Percentiles rank a stretch among this genome's conserved stretches.
phyloP scores from a whole-genome alignment of 495 filamentous ascomycete genomes.

The Daldinia loculata region DNA sequence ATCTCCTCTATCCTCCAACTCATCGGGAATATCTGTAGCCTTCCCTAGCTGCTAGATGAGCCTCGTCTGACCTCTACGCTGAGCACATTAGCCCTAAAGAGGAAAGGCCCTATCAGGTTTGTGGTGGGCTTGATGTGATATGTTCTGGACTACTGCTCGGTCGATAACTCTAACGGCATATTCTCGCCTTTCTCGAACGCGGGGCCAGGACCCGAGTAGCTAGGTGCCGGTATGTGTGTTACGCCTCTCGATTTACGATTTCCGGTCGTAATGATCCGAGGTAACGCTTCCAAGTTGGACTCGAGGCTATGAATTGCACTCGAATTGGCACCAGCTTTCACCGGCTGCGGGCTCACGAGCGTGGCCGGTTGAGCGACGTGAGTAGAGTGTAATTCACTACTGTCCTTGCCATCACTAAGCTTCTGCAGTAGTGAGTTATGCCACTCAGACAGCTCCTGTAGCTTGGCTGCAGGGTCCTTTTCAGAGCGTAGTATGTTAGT shows the following conservation, averaged over 20 bases:
- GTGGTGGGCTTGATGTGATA: background rate
- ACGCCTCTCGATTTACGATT: conserved; percentile 14
- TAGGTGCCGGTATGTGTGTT: conserved; percentile 47
- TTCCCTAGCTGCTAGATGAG: background rate
- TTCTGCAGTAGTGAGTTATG: conserved; percentile 62
- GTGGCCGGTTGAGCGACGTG: conserved; percentile 54
- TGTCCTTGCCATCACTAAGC: conserved; percentile 44
- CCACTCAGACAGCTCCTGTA: conserved; percentile 74
- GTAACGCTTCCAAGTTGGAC: conserved; percentile 25
- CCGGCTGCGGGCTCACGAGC: conserved; percentile 52
- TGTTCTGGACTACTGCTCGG: conserved; percentile 17
- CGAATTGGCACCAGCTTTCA: conserved; percentile 48
- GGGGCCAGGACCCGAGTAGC: conserved; percentile 55
- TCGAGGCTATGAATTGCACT: conserved; percentile 46
- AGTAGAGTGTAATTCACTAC: conserved; percentile 52
- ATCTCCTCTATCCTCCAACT: conserved; percentile 4
- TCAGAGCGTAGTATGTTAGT: conserved; percentile 59
- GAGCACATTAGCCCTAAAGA: background rate
- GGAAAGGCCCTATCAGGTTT: conserved; percentile 1
- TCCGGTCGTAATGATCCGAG: conserved; percentile 19
- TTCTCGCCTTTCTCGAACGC: conserved; percentile 60
- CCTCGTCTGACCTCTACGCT: background rate
- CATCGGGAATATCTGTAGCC: background rate
- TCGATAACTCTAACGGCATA: conserved; percentile 43
- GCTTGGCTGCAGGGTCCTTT: conserved; percentile 74